Percentiles rank a stretch among this genome's conserved stretches.
These are phyloP conservation scores for Fraxinus dipetala DNA, from an alignment of 305 asterid genomes.

Conservation along the genomic window DNA sequence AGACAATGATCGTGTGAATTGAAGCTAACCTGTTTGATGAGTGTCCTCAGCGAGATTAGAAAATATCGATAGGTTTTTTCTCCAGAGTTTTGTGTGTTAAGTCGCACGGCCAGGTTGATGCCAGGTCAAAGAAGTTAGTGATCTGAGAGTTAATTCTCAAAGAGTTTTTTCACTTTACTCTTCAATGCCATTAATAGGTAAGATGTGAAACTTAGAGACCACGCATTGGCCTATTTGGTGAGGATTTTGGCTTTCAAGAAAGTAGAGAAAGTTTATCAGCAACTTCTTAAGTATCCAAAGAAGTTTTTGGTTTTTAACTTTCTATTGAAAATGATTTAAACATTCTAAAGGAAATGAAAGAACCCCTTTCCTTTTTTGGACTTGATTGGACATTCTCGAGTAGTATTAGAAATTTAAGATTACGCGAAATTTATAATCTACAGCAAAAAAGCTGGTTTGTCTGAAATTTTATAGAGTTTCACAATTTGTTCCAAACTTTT, in stretches of 20 bases:
- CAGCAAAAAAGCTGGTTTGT: background rate
- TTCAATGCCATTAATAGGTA: background rate
- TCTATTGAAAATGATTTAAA: background rate
- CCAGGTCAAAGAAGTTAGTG: background rate
- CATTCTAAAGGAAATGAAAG: background rate
- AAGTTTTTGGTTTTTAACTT: background rate
- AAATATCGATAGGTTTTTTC: background rate
- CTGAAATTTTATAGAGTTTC: background rate
- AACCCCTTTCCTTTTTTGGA: background rate
- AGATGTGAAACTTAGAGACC: background rate
- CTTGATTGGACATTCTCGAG: background rate
- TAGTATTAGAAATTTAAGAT: background rate
- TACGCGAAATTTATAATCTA: background rate
- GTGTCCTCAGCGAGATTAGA: background rate
- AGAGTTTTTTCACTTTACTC: background rate
- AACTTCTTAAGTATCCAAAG: background rate
- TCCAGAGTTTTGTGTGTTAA: background rate
- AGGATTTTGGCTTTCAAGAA: background rate
- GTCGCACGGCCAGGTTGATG: background rate
- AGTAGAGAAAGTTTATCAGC: background rate
- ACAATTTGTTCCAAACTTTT: background rate
- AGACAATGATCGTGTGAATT: constrained; percentile 37
- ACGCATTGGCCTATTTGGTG: background rate
- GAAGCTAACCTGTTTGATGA: constrained; percentile 10
- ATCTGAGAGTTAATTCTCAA: background rate